phyloP scores from a whole-genome alignment of 345 rosid genomes.

The Hypericum perforatum region DNA sequence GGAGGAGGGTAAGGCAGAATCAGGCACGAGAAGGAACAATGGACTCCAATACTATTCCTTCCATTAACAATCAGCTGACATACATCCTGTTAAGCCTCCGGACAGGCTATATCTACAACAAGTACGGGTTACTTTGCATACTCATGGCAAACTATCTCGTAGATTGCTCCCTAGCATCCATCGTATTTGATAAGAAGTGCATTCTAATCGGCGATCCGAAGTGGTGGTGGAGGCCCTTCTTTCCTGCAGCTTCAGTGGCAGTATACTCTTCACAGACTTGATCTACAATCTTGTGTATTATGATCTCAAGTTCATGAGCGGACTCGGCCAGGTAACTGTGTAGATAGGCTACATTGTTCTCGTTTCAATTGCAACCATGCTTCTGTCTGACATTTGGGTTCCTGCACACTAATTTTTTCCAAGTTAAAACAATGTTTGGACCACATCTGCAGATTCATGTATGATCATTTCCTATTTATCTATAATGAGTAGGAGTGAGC shows the following conservation, averaged over 20 bases:
- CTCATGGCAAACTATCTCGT: slow-evolving; percentile 1
- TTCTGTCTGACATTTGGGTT: slow-evolving; percentile 69
- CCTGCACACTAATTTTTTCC: slow-evolving; percentile 59
- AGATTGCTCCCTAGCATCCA: slow-evolving; percentile 3
- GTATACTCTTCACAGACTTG: slow-evolving; percentile 13
- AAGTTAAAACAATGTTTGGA: slow-evolving; percentile 18
- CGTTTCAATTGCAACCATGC: slow-evolving; percentile 64
- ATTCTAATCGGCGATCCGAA: slow-evolving; percentile 55
- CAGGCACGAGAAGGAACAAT: slow-evolving; percentile 74
- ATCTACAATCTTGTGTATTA: slow-evolving; percentile 48
- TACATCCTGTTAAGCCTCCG: slow-evolving; percentile 7
- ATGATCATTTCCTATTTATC: no score
- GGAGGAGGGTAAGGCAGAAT: slow-evolving; percentile 79
- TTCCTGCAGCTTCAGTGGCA: slow-evolving; percentile 1
- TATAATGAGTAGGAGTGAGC: no score
- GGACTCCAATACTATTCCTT: slow-evolving; percentile 72
- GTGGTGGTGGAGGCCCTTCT: slow-evolving; percentile 25
- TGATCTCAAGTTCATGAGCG: slow-evolving; percentile 55
- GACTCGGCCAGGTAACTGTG: slow-evolving; percentile 53
- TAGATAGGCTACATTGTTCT: slow-evolving; percentile 55
- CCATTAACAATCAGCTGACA: slow-evolving; percentile 37
- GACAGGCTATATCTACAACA: slow-evolving; percentile 7
- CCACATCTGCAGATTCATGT: no score
- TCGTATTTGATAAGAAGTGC: slow-evolving; percentile 2
- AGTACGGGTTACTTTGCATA: slow-evolving; percentile 7